Percentiles rank a stretch among this genome's conserved stretches.
Conservation (phyloP, 139 green algal genomes). For the Coccomyxa sp. region DNA sequence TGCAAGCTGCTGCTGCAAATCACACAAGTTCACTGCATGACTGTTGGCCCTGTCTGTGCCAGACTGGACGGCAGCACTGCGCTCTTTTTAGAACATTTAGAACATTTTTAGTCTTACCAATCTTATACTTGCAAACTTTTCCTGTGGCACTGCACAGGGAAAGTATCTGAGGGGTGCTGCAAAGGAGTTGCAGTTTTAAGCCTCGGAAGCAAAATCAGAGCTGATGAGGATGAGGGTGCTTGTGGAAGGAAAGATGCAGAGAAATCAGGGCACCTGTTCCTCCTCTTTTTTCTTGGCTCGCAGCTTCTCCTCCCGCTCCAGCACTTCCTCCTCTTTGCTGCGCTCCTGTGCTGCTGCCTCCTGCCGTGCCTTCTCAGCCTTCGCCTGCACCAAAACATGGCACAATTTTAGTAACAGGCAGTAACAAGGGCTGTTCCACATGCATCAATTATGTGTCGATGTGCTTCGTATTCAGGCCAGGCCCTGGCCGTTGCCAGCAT, state of each 20-base stretch:
- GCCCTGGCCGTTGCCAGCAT: neutral
- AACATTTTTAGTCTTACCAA: no score
- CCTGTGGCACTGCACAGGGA: no score
- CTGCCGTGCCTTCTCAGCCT: neutral
- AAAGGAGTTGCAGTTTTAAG: neutral
- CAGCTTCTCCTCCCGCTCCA: neutral
- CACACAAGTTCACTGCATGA: no score
- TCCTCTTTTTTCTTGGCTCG: slow-evolving; percentile 1
- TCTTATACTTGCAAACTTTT: no score
- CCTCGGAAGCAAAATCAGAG: neutral
- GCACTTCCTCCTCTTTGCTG: neutral
- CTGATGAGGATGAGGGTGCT: neutral
- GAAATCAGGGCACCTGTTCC: neutral
- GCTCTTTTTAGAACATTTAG: no score
- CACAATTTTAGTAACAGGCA: neutral
- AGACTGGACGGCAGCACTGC: no score
- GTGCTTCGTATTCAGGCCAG: neutral
- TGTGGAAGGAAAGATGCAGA: neutral
- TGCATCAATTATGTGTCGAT: neutral
- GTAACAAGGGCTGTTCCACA: neutral
- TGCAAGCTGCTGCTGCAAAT: no score
- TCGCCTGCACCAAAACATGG: neutral
- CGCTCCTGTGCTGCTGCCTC: neutral
- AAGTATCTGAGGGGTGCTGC: no score
- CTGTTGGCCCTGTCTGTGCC: no score